Base-by-base conservation (phyloP, 345 rosid genomes). In the Populus ilicifolia region DNA sequence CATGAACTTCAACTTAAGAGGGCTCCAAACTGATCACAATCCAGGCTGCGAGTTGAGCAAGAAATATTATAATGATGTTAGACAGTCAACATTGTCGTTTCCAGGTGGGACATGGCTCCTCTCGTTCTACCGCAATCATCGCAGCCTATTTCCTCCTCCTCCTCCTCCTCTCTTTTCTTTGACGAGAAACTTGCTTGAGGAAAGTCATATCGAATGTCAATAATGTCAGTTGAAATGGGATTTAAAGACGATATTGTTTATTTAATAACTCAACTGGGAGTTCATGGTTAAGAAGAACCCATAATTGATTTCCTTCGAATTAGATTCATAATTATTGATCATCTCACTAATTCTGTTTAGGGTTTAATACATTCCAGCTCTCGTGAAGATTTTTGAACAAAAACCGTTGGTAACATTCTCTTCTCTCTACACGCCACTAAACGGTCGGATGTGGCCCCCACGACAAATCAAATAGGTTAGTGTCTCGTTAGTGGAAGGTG, bases 101-200 rank as follows among this genome's bases (percentile, higher is more conserved):
- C 38, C 50, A 39, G 9, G 46, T 73, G 79, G 80, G 67, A 73
- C 64, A 33, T 38, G 18, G 44, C 59, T 18, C 66, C 59, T 18
- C 69, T 18, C 69, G 62, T 81, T 72, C 41, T 21, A 41, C 78
- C 85, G 87, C 83, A 80, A 85, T 85, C 85, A 85, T 71, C 85
- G 87, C 82, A 77, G 14, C 71, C 74, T 11, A 77, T 77, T 17
- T 63, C 43, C 52, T 70, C 56, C 75, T 67, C 74, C 23, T 56
- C 76, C 67, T 5, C 20, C 25, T 59, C 20, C 17, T 33, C 14
- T 33, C 17, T 67, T 7, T 36, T 9, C 12, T 36, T 18, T 38
- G 44, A 41, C 12, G 13, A 2, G 44, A 41, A 41, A 41, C 44
- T 9, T 2, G 44, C 11, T 33, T 4, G 36, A 4, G 36, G 36